Evolutionary conservation across 2,329 filamentous ascomycete species (phyloP), one percentile per base, ranked within the genome.

Genomic region (Stromatinia cepivora): DNA sequence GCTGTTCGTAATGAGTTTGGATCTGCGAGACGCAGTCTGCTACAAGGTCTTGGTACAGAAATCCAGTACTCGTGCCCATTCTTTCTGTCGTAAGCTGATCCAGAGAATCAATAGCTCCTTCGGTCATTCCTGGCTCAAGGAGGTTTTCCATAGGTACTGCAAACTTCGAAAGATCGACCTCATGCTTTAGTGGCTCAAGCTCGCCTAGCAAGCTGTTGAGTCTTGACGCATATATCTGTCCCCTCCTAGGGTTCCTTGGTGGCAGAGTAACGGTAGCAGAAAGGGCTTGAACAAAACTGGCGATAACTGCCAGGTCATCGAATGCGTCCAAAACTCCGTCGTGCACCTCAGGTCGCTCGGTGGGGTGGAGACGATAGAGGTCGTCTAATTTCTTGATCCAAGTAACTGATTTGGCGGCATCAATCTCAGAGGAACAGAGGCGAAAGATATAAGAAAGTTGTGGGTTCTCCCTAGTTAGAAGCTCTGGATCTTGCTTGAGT

Each of bases 381-480:
- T 79, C 76, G 2, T 76, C 76, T 7, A 85, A 72, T 65, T 82
- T 82, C 66, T 79, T 75, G 31, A 84, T 75, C 80, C 80, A 84
- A 0, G 80, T 72, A 3, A 78, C 71, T 0, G 82, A 79, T 17
- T 80, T 78, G 0, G 74, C 31, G 53, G 79, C 76, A 8, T 73
- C 80, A 0, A 77, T 81, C 0, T 81, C 78, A 0, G 75, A 65
- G 9, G 82, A 79, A 63, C 82, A 85, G 1, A 85, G 81, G 2
- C 79, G 80, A 8, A 85, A 74, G 28, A 85, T 73, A 70, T 81
- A 82, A 67, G 82, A 78, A 4, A 84, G 74, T 42, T 82, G 81
- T 1, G 81, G 79, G 34, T 84, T 72, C 0, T 76, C 73, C 13
- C 76, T 71, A 0, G 78, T 80, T 3, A 85, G 71, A 1, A 77